phyloP scores from a whole-genome alignment of 1,284 basidiomycete species.

The Sanghuangporus sanghuang region DNA sequence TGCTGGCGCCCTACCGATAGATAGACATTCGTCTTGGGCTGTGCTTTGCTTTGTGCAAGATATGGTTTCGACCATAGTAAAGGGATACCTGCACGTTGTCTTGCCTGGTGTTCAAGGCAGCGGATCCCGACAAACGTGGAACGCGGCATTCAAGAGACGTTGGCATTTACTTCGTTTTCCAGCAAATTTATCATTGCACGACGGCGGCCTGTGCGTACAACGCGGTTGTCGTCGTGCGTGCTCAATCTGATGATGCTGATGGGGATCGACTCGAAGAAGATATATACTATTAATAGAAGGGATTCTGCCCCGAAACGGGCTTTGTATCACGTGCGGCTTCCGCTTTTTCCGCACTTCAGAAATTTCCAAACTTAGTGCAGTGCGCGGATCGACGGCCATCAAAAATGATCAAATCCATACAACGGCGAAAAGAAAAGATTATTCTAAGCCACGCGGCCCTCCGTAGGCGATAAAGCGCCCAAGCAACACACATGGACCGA shows the following conservation, averaged over 20 bases:
- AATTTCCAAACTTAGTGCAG: background rate
- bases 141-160: constrained; percentile 2
- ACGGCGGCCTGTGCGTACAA: background rate
- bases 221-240: background rate
- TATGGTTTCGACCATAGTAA: background rate
- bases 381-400: background rate
- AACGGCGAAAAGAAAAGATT: background rate
- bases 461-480: background rate
- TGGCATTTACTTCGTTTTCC: background rate
- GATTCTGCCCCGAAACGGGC: no score
- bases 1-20: background rate
- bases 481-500: background rate
- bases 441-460: background rate
- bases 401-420: background rate
- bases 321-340: background rate
- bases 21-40: background rate
- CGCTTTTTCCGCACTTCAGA: background rate
- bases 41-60: background rate
- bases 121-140: background rate
- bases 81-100: background rate
- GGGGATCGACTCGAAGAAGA: background rate
- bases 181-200: background rate
- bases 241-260: background rate
- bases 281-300: background rate
- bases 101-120: background rate